Percentiles rank a stretch among this genome's conserved stretches.
phyloP scores from a whole-genome alignment of 306 rosid genomes.

The Cucurbita maxima region DNA sequence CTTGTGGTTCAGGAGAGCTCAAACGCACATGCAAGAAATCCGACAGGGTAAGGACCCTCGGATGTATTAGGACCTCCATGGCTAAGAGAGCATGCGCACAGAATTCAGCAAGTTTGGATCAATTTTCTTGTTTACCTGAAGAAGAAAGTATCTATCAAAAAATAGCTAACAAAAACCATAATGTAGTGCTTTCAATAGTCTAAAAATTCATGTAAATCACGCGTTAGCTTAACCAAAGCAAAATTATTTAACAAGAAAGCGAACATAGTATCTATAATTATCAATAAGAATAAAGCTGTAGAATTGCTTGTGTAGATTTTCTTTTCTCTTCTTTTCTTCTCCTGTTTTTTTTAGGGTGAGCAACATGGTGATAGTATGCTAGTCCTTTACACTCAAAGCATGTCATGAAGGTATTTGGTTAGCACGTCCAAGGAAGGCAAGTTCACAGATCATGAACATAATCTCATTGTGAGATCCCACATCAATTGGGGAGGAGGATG shows the following conservation, averaged over 20 bases:
- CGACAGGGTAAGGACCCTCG: slow-evolving; percentile 52
- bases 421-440: background rate
- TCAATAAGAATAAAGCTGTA: background rate
- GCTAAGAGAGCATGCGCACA: slow-evolving; percentile 72
- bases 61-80: slow-evolving; percentile 85
- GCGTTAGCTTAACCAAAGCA: background rate
- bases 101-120: slow-evolving; percentile 62
- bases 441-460: background rate
- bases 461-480: too few species aligned
- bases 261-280: background rate
- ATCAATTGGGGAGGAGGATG: too few species aligned
- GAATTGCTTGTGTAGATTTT: background rate
- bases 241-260: background rate
- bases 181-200: background rate
- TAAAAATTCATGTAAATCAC: background rate
- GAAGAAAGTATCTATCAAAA: slow-evolving; percentile 1
- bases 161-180: too few species aligned
- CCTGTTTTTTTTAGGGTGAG: background rate
- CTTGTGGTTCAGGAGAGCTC: slow-evolving; percentile 14
- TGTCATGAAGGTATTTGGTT: background rate
- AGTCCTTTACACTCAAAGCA: background rate
- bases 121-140: slow-evolving; percentile 61
- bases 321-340: too few species aligned
- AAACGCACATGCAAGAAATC: slow-evolving; percentile 19
- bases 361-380: background rate